Conservation (phyloP, 1,284 basidiomycete genomes). For the Sporisorium scitamineum region DNA sequence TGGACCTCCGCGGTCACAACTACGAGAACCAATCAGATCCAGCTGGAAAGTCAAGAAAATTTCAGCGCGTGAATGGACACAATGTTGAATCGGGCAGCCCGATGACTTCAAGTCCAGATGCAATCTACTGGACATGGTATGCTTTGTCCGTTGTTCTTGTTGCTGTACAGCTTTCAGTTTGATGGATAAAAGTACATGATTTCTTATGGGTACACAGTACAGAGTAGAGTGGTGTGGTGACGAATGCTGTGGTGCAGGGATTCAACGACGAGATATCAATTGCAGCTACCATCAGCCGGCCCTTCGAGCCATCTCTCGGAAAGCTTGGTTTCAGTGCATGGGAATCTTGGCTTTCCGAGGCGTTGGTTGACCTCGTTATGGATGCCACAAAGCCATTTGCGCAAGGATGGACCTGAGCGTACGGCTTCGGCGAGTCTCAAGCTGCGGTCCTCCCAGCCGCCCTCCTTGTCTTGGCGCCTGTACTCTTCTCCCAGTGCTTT, state of each 20-base stretch:
- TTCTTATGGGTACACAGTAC: not conserved
- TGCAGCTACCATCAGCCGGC: constrained; percentile 58
- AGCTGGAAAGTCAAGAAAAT: not conserved
- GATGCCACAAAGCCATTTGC: constrained; percentile 64
- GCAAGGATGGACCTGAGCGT: constrained; percentile 38
- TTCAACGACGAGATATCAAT: no score
- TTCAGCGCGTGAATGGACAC: constrained; percentile 24
- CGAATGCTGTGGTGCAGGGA: not conserved
- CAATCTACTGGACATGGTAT: not conserved
- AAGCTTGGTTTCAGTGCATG: constrained; percentile 56
- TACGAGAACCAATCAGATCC: constrained; percentile 24
- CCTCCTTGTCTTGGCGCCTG: constrained; percentile 35
- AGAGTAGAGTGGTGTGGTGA: constrained; percentile 11
- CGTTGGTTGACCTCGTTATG: constrained; percentile 67
- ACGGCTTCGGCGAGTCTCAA: constrained; percentile 33
- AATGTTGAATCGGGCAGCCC: not conserved
- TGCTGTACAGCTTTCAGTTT: not conserved
- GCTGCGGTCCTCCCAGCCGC: constrained; percentile 45
- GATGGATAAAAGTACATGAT: constrained; percentile 22
- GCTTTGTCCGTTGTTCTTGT: not conserved
- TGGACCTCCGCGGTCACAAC: constrained; percentile 24
- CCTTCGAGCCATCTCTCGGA: constrained; percentile 63
- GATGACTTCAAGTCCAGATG: not conserved
- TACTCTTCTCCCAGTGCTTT: constrained; percentile 58
- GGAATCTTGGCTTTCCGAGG: constrained; percentile 60